phyloP scores from a whole-genome alignment of 768 basidiomycete genomes.

The Lenzites betulinus region DNA sequence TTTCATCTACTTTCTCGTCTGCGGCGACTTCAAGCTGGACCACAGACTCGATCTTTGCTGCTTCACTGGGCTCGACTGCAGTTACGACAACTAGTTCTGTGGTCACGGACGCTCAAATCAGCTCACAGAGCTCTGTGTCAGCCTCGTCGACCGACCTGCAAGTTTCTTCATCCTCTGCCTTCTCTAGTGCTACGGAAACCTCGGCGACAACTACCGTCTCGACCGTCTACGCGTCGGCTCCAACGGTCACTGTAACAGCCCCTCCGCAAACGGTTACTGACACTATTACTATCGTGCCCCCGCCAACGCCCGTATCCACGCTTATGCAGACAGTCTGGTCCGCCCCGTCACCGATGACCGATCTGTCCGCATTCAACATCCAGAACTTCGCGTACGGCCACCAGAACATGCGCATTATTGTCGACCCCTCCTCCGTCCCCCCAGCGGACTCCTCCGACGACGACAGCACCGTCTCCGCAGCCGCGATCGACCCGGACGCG shows the following conservation, averaged over 20 bases:
- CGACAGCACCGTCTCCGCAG: conserved; percentile 2
- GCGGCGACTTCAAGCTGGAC: background rate
- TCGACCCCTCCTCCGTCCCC: conserved; percentile 36
- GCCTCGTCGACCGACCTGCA: background rate
- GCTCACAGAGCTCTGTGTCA: background rate
- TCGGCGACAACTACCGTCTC: conserved; percentile 13
- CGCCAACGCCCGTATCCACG: conserved; percentile 15
- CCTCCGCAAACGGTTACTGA: conserved; percentile 23
- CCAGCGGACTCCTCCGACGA: background rate
- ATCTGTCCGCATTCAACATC: conserved; percentile 62
- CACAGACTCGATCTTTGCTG: background rate
- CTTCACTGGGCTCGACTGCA: background rate
- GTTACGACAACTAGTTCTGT: background rate
- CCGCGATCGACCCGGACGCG: background rate
- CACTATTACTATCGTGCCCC: conserved; percentile 24
- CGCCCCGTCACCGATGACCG: conserved; percentile 52
- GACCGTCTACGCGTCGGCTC: conserved; percentile 16
- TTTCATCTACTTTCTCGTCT: background rate
- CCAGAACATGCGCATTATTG: conserved; percentile 57
- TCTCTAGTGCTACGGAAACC: background rate
- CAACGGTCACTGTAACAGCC: conserved; percentile 24
- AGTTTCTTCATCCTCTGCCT: background rate
- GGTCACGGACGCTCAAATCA: background rate
- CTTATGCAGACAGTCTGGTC: conserved; percentile 44
- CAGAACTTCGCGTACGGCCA: conserved; percentile 55